Evolutionary conservation across 768 basidiomycete genomes (phyloP).

Genomic region (Collybia nuda): DNA sequence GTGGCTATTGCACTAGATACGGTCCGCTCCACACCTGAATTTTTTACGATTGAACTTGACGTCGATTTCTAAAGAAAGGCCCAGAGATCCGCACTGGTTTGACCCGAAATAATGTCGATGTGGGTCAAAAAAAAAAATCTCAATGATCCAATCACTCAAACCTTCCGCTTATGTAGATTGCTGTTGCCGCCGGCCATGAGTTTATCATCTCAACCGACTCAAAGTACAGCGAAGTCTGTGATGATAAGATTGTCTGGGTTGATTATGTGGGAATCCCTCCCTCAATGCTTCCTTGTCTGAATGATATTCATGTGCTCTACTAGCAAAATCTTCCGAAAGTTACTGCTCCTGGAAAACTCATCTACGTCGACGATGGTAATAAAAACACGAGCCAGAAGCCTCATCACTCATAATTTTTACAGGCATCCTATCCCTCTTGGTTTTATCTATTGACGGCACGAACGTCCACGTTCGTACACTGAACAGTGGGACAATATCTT

Average conservation of each 20-base stretch:
- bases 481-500: constrained; percentile 91
- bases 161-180: constrained; percentile 48
- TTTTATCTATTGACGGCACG: constrained; percentile 81
- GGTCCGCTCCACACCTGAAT: constrained; percentile 42
- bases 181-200: constrained; percentile 89
- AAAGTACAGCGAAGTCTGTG: constrained; percentile 75
- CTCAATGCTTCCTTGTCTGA: background rate
- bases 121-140: constrained; percentile 38
- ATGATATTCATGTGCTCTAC: background rate
- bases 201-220: constrained; percentile 87
- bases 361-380: constrained; percentile 95
- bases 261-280: constrained; percentile 75
- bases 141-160: background rate
- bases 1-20: constrained; percentile 98
- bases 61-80: constrained; percentile 71
- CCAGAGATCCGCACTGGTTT: constrained; percentile 98
- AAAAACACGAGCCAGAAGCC: background rate
- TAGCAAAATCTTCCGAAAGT: constrained; percentile 93
- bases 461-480: constrained; percentile 82
- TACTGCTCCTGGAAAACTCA: constrained; percentile 93
- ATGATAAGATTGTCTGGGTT: constrained; percentile 84
- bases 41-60: constrained; percentile 7
- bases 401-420: background rate
- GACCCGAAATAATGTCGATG: constrained; percentile 85
- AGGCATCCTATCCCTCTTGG: constrained; percentile 91